These are phyloP conservation scores for Clathrus columnatus DNA, from an alignment of 768 basidiomycete genomes.

Conservation along the genomic window DNA sequence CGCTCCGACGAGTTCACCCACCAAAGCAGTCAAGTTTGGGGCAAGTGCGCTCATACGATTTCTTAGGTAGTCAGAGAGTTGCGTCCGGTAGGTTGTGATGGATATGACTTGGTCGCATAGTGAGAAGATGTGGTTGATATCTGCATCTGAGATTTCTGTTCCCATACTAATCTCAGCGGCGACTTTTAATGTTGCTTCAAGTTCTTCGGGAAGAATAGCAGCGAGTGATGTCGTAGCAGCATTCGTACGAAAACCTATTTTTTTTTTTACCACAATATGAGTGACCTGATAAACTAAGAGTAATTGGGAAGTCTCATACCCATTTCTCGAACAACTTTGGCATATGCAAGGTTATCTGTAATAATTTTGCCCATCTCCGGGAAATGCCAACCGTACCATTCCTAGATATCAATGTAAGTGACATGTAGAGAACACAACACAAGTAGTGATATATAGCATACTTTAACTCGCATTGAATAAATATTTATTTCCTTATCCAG, in stretches of 20 bases:
- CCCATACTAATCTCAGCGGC: slow-evolving; percentile 99
- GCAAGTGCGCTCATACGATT: slow-evolving; percentile 99
- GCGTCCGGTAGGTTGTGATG: slow-evolving; percentile 88
- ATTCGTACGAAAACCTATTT: slow-evolving; percentile 92
- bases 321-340: slow-evolving; percentile 88
- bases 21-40: slow-evolving; percentile 85
- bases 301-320: slow-evolving; percentile 37
- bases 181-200: slow-evolving; percentile 89
- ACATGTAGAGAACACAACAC: neutral
- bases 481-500: slow-evolving; percentile 99
- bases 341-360: slow-evolving; percentile 93
- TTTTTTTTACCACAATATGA: neutral
- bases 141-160: slow-evolving; percentile 95
- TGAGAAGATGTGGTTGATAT: slow-evolving; percentile 93
- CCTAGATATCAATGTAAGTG: slow-evolving; percentile 39
- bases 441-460: slow-evolving; percentile 30
- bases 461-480: slow-evolving; percentile 98
- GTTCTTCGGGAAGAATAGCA: slow-evolving; percentile 89
- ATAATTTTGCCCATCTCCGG: slow-evolving; percentile 99
- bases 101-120: slow-evolving; percentile 98
- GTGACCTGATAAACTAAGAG: neutral
- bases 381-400: slow-evolving; percentile 99
- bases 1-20: slow-evolving; percentile 71
- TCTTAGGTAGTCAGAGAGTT: slow-evolving; percentile 91
- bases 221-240: slow-evolving; percentile 80